phyloP scores from a whole-genome alignment of 2,329 filamentous ascomycete genomes.

The Cladosporium phlei region DNA sequence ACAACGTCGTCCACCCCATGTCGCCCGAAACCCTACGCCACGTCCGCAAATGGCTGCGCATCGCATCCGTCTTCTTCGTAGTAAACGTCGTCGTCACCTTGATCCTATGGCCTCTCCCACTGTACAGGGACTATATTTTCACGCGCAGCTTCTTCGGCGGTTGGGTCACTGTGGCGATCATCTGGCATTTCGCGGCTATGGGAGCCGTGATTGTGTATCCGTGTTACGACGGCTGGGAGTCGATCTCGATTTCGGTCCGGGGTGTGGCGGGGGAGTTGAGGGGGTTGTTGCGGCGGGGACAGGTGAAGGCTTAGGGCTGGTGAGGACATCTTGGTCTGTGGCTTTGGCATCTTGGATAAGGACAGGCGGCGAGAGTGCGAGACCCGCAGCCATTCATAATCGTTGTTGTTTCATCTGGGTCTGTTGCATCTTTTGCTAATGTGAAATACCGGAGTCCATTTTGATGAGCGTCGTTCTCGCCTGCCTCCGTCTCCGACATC shows the following conservation, averaged over 20 bases:
- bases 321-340: too few species aligned
- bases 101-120: constrained; percentile 46
- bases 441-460: too few species aligned
- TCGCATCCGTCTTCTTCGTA: constrained; percentile 39
- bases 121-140: constrained; percentile 48
- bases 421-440: too few species aligned
- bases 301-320: neutral
- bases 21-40: constrained; percentile 26
- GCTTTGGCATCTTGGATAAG: too few species aligned
- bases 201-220: constrained; percentile 45
- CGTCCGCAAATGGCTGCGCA: constrained; percentile 25
- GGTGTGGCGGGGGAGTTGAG: constrained; percentile 20
- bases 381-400: too few species aligned
- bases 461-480: too few species aligned
- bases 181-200: constrained; percentile 48
- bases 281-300: constrained; percentile 1
- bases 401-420: too few species aligned
- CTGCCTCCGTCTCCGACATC: too few species aligned
- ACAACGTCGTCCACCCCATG: constrained; percentile 44
- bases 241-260: constrained; percentile 32
- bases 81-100: constrained; percentile 44
- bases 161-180: constrained; percentile 43
- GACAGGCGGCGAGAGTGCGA: too few species aligned
- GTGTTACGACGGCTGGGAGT: constrained; percentile 44
- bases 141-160: constrained; percentile 44